Base-by-base conservation (phyloP, 2,329 filamentous ascomycete species). In the Aspergillus carbonarius region DNA sequence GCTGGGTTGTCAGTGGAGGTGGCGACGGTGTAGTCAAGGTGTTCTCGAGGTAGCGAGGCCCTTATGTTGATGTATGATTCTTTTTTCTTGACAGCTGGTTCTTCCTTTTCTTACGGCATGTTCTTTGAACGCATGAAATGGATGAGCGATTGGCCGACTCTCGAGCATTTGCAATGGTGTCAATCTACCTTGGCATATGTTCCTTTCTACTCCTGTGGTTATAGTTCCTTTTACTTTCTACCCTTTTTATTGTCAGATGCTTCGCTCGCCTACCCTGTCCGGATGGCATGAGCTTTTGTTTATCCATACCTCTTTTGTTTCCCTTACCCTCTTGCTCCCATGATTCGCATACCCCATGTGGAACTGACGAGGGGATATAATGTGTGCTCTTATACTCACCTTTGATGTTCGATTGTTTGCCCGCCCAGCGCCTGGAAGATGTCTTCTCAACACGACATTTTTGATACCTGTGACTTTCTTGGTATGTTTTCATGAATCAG, bases 21-120 rank as follows among this genome's bases (percentile, higher is more conserved):
- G 95, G 95, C 12, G 95, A 99, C 74, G 95, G 95, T 6, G 89
- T 96, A 35, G 93, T 97, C 62, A 98, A 98, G 81, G 93, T 98
- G 58, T 98, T 88, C 74, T 74, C 76, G 25, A 70, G 75, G 72
- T 76, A 65, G 75, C 63, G 60, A 60, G 57, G 50, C 64, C 53
- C 63, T 65, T 60, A 60, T 59, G 57, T 66, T 63, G 63, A 63
- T 71, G 66, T 70, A 70, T 71, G 69, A 69, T 60, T 57, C 64
- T 60, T 56, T 60, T 60, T 49, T 54, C 23, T 56, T 68, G 65
- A 60, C 60, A 60, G 55, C 58, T 61, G 60, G 58, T 55, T 59
- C 49, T 57, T 57, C 25, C 44, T 48, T 48, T 59, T 62, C 63
- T 65, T 66, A 66, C 60, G 65, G 64, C 52, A 60, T 67, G 53